Evolutionary conservation across 2,329 filamentous ascomycete genomes (phyloP).

Genomic region (Cylindrodendrum hubeiense): DNA sequence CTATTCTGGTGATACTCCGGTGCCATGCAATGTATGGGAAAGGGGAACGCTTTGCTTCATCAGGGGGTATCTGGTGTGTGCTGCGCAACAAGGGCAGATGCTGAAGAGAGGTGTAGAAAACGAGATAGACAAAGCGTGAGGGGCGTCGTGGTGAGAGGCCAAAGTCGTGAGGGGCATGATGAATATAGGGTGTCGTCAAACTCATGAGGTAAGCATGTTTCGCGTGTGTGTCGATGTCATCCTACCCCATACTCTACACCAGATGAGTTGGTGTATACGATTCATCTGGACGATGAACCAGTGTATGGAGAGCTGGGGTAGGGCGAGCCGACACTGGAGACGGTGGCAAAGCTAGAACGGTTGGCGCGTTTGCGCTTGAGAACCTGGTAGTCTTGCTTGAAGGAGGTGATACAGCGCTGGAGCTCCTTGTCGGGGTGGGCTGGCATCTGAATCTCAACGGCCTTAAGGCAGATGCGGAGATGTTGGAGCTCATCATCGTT

Average conservation of each 20-base stretch:
- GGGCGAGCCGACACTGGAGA: constrained; percentile 44
- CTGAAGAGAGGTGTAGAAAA: constrained; percentile 20
- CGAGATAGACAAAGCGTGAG: constrained; percentile 30
- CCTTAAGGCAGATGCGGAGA: constrained; percentile 72
- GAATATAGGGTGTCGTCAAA: constrained; percentile 34
- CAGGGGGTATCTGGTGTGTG: constrained; percentile 35
- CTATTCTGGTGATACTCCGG: constrained; percentile 27
- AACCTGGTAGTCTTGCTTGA: constrained; percentile 69
- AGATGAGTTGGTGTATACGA: neutral
- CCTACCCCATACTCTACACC: constrained; percentile 14
- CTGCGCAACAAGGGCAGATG: constrained; percentile 22
- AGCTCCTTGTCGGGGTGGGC: constrained; percentile 67
- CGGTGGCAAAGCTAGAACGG: constrained; percentile 47
- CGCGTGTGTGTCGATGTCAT: constrained; percentile 23
- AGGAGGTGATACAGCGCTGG: constrained; percentile 68
- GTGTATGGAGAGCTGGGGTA: constrained; percentile 40
- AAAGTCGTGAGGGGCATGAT: constrained; percentile 23
- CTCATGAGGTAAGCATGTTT: constrained; percentile 33
- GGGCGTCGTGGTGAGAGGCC: constrained; percentile 16
- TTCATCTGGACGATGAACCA: constrained; percentile 32
- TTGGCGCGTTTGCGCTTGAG: constrained; percentile 61
- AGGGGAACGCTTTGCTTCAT: constrained; percentile 33
- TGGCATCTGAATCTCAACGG: constrained; percentile 70
- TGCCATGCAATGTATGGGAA: constrained; percentile 33
- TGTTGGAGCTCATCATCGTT: constrained; percentile 72